phyloP scores from a whole-genome alignment of 306 rosid genomes.

The Rosa lucieae region DNA sequence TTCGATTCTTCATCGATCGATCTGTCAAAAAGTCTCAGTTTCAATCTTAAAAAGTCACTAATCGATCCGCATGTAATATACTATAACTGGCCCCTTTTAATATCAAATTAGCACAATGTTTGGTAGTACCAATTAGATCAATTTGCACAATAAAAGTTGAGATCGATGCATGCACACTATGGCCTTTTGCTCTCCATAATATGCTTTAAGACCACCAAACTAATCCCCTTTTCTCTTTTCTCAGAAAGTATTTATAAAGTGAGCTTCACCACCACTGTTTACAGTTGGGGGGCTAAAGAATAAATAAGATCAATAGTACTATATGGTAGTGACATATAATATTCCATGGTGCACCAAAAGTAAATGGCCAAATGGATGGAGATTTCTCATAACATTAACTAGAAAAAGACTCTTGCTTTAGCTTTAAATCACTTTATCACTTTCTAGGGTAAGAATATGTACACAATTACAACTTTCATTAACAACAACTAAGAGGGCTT shows the following conservation, averaged over 20 bases:
- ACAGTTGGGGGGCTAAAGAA: conserved; percentile 1
- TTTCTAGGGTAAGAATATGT: conserved; percentile 6
- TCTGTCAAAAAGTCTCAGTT: neutral
- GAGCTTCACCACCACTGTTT: conserved; percentile 12
- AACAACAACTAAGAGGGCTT: neutral
- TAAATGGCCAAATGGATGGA: conserved; percentile 26
- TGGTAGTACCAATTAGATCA: conserved; percentile 17
- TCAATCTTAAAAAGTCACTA: conserved; percentile 7
- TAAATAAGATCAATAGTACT: neutral
- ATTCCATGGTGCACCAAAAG: conserved; percentile 19
- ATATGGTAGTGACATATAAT: conserved; percentile 13
- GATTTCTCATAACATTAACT: conserved; percentile 32
- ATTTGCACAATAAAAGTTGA: conserved; percentile 10
- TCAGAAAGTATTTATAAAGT: conserved; percentile 3
- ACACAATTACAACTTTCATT: conserved; percentile 15
- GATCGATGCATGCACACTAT: neutral
- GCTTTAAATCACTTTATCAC: neutral
- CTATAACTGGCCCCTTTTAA: conserved; percentile 20
- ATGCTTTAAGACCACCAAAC: conserved; percentile 16
- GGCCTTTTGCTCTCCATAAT: conserved; percentile 2
- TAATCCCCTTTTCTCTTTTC: neutral
- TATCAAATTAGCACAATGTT: conserved; percentile 23
- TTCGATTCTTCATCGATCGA: neutral
- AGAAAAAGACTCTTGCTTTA: conserved; percentile 14
- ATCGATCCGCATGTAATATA: conserved; percentile 4